These are phyloP conservation scores for Leccinum pellstonianum DNA, from an alignment of 768 basidiomycete genomes.

Conservation along the genomic window DNA sequence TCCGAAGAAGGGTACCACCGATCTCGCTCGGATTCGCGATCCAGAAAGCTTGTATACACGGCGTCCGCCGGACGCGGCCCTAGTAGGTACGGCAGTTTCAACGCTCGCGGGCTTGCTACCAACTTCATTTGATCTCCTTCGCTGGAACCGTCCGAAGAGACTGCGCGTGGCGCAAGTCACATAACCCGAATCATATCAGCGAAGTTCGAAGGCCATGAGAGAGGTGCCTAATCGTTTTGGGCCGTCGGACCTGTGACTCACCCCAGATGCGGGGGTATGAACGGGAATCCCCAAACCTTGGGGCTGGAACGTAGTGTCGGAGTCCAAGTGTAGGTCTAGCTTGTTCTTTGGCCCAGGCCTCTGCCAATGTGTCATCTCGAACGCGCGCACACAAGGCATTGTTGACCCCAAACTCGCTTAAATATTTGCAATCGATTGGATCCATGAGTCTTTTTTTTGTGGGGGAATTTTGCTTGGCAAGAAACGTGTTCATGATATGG, in stretches of 20 bases:
- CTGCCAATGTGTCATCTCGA: neutral
- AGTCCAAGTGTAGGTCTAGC: too few species aligned
- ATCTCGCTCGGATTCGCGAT: conserved; percentile 12
- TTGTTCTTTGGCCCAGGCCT: neutral
- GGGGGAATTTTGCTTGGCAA: neutral
- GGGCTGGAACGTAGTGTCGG: neutral
- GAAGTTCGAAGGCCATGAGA: neutral
- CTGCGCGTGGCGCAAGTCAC: too few species aligned
- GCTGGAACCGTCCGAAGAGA: neutral
- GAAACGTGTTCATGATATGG: too few species aligned
- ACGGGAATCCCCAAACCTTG: neutral
- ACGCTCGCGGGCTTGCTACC: neutral
- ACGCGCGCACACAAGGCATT: neutral
- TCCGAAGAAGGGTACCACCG: too few species aligned
- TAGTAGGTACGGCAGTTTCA: neutral
- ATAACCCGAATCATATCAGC: neutral
- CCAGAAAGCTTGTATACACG: neutral
- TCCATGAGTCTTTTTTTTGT: neutral
- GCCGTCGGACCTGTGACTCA: neutral
- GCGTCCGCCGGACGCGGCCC: neutral
- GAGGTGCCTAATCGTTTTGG: too few species aligned
- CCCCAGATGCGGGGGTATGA: too few species aligned
- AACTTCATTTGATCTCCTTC: neutral
- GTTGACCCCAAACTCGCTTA: neutral
- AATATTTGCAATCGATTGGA: neutral